phyloP scores from a whole-genome alignment of 441 rosid species.

The Aquilaria agallochum region DNA sequence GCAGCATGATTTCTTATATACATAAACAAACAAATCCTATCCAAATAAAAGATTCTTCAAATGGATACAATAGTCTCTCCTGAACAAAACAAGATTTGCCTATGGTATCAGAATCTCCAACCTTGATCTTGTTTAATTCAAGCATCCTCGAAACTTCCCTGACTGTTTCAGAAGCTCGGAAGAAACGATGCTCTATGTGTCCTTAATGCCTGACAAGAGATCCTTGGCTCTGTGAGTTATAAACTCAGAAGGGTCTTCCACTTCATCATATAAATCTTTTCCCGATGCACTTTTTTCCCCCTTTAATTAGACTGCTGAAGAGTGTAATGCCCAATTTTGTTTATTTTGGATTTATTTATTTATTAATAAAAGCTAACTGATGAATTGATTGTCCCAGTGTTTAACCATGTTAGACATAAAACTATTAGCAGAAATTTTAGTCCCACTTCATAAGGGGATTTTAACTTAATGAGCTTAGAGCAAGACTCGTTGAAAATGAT shows the following conservation, averaged over 20 bases:
- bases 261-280: conserved; percentile 48
- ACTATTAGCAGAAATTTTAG: too few species aligned
- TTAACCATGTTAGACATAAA: too few species aligned
- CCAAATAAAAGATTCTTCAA: background rate
- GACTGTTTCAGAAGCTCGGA: conserved; percentile 88
- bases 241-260: conserved; percentile 91
- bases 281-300: conserved; percentile 26
- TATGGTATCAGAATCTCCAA: conserved; percentile 54
- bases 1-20: conserved; percentile 9
- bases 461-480: too few species aligned
- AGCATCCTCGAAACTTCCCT: conserved; percentile 89
- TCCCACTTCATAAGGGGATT: too few species aligned
- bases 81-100: conserved; percentile 27
- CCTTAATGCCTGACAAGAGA: conserved; percentile 87
- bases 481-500: too few species aligned
- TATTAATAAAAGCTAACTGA: too few species aligned
- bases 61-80: too few species aligned
- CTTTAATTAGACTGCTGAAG: conserved; percentile 25
- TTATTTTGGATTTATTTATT: too few species aligned
- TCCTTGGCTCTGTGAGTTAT: conserved; percentile 98
- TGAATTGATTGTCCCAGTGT: too few species aligned
- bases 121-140: conserved; percentile 70
- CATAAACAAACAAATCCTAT: conserved; percentile 11
- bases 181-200: conserved; percentile 77
- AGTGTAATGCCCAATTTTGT: background rate